phyloP scores from a whole-genome alignment of 148 eudicot species.

The Rhododendron griersonianum region DNA sequence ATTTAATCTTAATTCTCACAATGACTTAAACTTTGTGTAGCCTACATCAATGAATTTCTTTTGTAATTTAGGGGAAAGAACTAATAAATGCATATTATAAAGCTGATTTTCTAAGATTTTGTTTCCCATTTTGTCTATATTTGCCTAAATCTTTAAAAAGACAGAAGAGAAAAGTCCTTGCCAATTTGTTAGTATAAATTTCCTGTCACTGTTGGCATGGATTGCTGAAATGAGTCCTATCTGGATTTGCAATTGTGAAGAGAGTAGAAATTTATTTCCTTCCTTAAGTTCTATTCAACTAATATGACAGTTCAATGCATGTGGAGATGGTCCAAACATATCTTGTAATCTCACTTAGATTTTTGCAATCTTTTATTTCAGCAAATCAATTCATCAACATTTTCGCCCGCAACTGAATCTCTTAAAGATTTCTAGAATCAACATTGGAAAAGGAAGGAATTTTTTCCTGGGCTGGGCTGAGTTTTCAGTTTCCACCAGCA shows the following conservation, averaged over 20 bases:
- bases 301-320: background rate
- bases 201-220: background rate
- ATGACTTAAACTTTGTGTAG: no score
- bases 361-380: background rate
- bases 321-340: background rate
- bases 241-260: background rate
- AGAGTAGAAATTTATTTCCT: no score
- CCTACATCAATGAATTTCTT: no score
- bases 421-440: background rate
- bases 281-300: background rate
- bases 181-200: no score
- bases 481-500: background rate
- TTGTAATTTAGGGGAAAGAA: no score
- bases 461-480: background rate
- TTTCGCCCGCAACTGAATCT: background rate
- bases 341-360: background rate
- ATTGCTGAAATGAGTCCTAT: background rate
- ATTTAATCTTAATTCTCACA: no score
- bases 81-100: no score
- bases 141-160: no score
- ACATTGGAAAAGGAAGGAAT: background rate
- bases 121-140: no score
- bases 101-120: no score
- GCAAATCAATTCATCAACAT: background rate
- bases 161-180: no score